Evolutionary conservation across 2,329 filamentous ascomycete species (phyloP).

Genomic region (Trichophyton schoenleinii): DNA sequence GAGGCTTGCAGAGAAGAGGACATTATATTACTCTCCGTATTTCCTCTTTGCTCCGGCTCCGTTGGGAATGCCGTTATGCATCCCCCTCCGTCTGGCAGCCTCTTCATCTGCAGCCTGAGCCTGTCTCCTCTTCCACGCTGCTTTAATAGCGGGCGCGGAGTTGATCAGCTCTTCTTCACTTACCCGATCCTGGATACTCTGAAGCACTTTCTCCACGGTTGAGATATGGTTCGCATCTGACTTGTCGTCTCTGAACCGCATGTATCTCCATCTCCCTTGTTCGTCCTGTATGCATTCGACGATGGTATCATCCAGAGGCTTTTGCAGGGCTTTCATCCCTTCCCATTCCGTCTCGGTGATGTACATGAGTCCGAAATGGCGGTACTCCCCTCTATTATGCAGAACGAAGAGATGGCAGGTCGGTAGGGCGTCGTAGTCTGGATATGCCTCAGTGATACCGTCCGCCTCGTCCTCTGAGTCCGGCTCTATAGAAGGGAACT

Average conservation of each 20-base stretch:
- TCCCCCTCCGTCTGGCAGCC: conserved; percentile 13
- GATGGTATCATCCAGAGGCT: conserved; percentile 73
- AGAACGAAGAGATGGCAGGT: conserved; percentile 60
- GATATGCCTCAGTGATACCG: conserved; percentile 48
- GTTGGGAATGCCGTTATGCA: conserved; percentile 15
- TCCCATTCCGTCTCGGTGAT: conserved; percentile 75
- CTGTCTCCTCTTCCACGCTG: conserved; percentile 61
- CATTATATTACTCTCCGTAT: conserved; percentile 24
- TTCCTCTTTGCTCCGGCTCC: conserved; percentile 31
- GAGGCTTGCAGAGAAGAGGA: background rate
- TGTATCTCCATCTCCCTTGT: conserved; percentile 65
- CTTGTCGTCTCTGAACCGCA: conserved; percentile 89
- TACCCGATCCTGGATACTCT: conserved; percentile 78
- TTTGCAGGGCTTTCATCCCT: conserved; percentile 55
- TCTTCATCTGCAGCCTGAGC: conserved; percentile 21
- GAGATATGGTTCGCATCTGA: conserved; percentile 75
- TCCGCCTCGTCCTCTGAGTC: conserved; percentile 56
- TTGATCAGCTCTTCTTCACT: conserved; percentile 67
- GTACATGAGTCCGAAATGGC: conserved; percentile 53
- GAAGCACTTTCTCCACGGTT: conserved; percentile 73
- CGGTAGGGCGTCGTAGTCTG: conserved; percentile 71
- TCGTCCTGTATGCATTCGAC: conserved; percentile 81
- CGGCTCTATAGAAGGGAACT: conserved; percentile 60
- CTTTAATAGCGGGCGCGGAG: conserved; percentile 57
- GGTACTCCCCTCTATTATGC: conserved; percentile 52